A percentile compares a stretch with the other conserved stretches of the same genome.
These are phyloP conservation scores for Bonnemaisonia californica DNA, from an alignment of 31 red algal species.

Conservation along the genomic window DNA sequence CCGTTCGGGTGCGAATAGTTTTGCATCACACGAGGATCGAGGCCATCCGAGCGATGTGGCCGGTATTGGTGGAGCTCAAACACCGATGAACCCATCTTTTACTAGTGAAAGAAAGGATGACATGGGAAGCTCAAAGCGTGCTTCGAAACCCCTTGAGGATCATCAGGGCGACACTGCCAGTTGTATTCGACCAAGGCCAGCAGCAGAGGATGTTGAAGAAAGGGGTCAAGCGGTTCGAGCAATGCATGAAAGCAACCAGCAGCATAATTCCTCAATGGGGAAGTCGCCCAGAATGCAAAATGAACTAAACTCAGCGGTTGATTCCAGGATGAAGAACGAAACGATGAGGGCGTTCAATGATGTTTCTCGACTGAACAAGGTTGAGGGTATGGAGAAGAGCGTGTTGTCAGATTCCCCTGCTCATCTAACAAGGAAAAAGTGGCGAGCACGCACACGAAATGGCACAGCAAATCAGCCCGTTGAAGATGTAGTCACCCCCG, in stretches of 20 bases:
- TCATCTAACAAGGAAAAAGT: slow-evolving; percentile 9
- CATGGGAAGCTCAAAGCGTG: background rate
- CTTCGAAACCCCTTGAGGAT: slow-evolving; percentile 48
- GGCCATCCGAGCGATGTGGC: slow-evolving; percentile 25
- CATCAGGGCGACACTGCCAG: slow-evolving; percentile 75
- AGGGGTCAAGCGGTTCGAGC: background rate
- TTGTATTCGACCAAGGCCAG: slow-evolving; percentile 42
- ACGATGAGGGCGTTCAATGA: background rate
- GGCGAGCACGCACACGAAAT: slow-evolving; percentile 41
- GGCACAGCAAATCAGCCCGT: background rate
- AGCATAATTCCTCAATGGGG: slow-evolving; percentile 10
- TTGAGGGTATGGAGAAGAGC: slow-evolving; percentile 53
- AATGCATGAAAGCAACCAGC: background rate
- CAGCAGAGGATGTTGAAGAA: slow-evolving; percentile 14
- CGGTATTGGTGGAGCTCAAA: slow-evolving; percentile 14
- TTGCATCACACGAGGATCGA: slow-evolving; percentile 27
- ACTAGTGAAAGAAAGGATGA: slow-evolving; percentile 62
- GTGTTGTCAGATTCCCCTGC: slow-evolving; percentile 60
- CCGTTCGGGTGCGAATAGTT: slow-evolving; percentile 10
- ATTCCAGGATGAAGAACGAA: background rate
- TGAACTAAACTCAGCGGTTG: background rate
- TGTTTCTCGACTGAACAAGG: background rate
- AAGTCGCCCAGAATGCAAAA: slow-evolving; percentile 5
- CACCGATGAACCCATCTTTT: slow-evolving; percentile 54
- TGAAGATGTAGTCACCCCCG: slow-evolving; percentile 21